Base-by-base conservation (phyloP, 257 asterid genomes). In the Solanum gracilifrons region DNA sequence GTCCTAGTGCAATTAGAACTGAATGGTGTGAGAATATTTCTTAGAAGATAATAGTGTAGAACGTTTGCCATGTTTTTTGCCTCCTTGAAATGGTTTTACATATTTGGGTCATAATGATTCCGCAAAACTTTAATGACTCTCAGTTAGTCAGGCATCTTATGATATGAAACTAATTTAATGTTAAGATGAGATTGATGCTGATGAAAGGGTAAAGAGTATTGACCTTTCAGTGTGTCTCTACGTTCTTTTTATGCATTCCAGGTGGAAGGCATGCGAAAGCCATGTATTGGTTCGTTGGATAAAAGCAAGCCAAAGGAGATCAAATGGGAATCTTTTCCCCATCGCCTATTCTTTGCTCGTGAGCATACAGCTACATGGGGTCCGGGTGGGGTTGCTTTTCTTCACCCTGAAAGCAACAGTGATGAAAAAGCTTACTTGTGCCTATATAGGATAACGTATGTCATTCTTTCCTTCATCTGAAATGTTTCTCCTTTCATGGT, bases 331-430 rank as follows among this genome's bases (percentile, higher is more conserved):
- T 90, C 91, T 62, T 91, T 93, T 87, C 98, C 97, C 82, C 96
- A 94, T 88, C 98, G 98, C 31, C 87, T 97, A 84, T 95, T 95
- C 93, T 97, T 95, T 86, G 99, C 89, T 90, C 95, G 93, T 75
- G 99, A 95, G 8, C 43, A 74, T 82, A 93, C 97, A 3, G 88
- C 87, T 46, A 94, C 98, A 13, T 97, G 99, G 99, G 99, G 99
- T 86, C 94, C 95, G 3, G 99, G 99, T 82, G 99, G 99, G 84
- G 98, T 95, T 91, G 99, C 99, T 88, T 97, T 97, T 89, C 96
- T 97, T 88, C 92, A 95, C 82, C 99, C 99, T 41, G 90, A 88
- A 87, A 91, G 94, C 89, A 91, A 89, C 89, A 76, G 32, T 85
- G 88, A 90, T 82, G 99, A 95, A 87, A 94, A 93, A 92, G 86